Evolutionary conservation across 768 basidiomycete genomes (phyloP).

Genomic region (Hydnum rufescens): DNA sequence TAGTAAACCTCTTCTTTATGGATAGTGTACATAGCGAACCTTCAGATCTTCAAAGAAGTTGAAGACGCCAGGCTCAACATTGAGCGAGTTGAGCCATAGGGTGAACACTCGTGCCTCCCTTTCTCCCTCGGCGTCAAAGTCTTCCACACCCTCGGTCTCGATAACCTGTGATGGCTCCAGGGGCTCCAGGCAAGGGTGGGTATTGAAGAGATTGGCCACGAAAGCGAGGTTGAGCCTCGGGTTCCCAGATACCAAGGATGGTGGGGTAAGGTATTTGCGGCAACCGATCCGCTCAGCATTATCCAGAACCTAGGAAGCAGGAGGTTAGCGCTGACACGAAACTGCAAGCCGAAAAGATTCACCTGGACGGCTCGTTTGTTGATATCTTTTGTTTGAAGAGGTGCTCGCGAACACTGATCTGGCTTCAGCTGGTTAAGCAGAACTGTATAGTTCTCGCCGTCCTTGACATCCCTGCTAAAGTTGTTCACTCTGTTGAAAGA

Average conservation of each 20-base stretch:
- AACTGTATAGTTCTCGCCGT: constrained; percentile 95
- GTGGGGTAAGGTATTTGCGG: constrained; percentile 84
- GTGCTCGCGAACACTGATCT: constrained; percentile 74
- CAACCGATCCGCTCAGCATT: constrained; percentile 90
- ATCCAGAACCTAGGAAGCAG: constrained; percentile 37
- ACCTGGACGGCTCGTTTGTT: constrained; percentile 68
- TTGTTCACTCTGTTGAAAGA: constrained; percentile 79
- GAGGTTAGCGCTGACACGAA: constrained; percentile 10
- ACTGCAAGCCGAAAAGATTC: constrained; percentile 15
- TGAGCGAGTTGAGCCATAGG: constrained; percentile 93
- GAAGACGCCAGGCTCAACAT: constrained; percentile 90
- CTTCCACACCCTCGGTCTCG: constrained; percentile 74
- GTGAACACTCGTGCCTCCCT: constrained; percentile 96
- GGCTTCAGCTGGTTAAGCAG: constrained; percentile 93
- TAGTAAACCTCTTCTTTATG: background rate
- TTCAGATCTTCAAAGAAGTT: constrained; percentile 92
- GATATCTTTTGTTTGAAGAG: constrained; percentile 69
- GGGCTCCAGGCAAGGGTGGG: constrained; percentile 82
- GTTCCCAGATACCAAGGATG: constrained; percentile 82
- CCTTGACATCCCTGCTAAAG: constrained; percentile 92
- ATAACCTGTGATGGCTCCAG: constrained; percentile 89
- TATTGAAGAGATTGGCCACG: constrained; percentile 98
- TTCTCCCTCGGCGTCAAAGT: constrained; percentile 98
- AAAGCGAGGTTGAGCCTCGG: constrained; percentile 95
- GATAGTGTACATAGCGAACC: constrained; percentile 19